Evolutionary conservation across 2,329 filamentous ascomycete genomes (phyloP).

Genomic region (Penicillium sclerotiorum): DNA sequence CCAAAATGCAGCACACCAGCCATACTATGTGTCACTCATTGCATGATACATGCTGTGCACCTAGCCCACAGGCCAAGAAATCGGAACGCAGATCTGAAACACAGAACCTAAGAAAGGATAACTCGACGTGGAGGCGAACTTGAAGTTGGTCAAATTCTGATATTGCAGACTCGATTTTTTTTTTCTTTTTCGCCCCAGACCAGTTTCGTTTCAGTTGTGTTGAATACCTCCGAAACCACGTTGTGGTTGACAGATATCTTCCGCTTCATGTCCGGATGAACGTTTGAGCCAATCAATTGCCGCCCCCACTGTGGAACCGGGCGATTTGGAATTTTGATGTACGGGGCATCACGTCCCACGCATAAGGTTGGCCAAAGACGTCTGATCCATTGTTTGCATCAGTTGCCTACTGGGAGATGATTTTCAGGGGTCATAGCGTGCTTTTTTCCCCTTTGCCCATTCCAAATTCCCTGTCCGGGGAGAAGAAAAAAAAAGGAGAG

Average conservation of each 20-base stretch:
- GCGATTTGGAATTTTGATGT: slow-evolving; percentile 19
- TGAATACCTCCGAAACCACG: slow-evolving; percentile 1
- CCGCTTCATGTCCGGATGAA: background rate
- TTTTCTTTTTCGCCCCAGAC: too few relatives aligned
- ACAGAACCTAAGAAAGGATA: too few relatives aligned
- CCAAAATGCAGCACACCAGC: too few relatives aligned
- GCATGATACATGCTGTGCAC: too few relatives aligned
- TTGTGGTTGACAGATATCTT: background rate
- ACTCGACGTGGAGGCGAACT: too few relatives aligned
- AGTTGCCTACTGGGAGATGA: slow-evolving; percentile 3
- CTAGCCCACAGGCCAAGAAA: too few relatives aligned
- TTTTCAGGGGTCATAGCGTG: slow-evolving; percentile 7
- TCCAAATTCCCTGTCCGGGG: slow-evolving; percentile 10
- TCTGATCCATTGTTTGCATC: slow-evolving; percentile 11
- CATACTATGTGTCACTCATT: too few relatives aligned
- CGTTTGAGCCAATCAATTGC: slow-evolving; percentile 12
- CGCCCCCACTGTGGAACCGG: slow-evolving; percentile 11
- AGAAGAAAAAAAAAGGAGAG: background rate
- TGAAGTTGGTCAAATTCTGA: too few relatives aligned
- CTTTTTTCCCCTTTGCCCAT: too few relatives aligned
- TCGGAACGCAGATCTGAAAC: too few relatives aligned
- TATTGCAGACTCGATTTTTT: too few relatives aligned
- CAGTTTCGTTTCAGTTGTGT: too few relatives aligned
- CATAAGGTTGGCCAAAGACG: slow-evolving; percentile 1
- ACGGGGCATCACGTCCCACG: slow-evolving; percentile 11